These are phyloP conservation scores for Globisporangium iwayamae DNA, from an alignment of 352 stramenopile species.

Conservation along the genomic window DNA sequence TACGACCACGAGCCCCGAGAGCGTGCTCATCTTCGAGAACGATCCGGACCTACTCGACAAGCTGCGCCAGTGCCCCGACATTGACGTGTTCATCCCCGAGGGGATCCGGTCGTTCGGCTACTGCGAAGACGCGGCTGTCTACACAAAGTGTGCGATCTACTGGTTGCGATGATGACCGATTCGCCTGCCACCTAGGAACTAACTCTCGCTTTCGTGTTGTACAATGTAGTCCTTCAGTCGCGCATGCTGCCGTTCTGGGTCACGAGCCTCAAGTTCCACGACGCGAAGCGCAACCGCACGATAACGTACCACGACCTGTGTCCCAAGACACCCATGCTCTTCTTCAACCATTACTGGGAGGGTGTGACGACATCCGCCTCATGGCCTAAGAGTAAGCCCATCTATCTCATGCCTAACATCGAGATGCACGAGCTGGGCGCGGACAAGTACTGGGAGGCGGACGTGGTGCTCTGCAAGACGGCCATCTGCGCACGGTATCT, in stretches of 20 bases:
- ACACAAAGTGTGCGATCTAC: slow-evolving; percentile 47
- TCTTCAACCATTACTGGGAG: slow-evolving; percentile 65
- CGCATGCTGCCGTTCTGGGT: slow-evolving; percentile 50
- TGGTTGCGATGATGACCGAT: neutral
- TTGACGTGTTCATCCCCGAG: slow-evolving; percentile 59
- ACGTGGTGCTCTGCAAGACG: slow-evolving; percentile 59
- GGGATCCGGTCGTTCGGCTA: slow-evolving; percentile 55
- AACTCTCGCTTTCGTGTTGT: neutral
- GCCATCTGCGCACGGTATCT: slow-evolving; percentile 38
- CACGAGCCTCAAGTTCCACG: slow-evolving; percentile 28
- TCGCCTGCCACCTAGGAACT: too few species aligned
- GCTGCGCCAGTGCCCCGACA: slow-evolving; percentile 42
- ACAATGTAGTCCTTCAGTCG: slow-evolving; percentile 30
- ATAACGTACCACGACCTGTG: slow-evolving; percentile 56
- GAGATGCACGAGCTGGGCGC: slow-evolving; percentile 53
- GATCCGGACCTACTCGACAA: slow-evolving; percentile 40
- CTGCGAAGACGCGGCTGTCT: slow-evolving; percentile 63
- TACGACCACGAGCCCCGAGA: slow-evolving; percentile 14
- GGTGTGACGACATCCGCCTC: slow-evolving; percentile 17
- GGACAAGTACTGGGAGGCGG: slow-evolving; percentile 35
- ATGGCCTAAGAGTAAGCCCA: slow-evolving; percentile 34
- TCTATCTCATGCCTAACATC: slow-evolving; percentile 53
- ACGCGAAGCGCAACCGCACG: slow-evolving; percentile 20
- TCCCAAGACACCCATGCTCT: slow-evolving; percentile 41
- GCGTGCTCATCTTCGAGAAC: slow-evolving; percentile 24